Evolutionary conservation across 2,329 filamentous ascomycete genomes (phyloP).

Genomic region (Cylindrodendrum hubeiense): DNA sequence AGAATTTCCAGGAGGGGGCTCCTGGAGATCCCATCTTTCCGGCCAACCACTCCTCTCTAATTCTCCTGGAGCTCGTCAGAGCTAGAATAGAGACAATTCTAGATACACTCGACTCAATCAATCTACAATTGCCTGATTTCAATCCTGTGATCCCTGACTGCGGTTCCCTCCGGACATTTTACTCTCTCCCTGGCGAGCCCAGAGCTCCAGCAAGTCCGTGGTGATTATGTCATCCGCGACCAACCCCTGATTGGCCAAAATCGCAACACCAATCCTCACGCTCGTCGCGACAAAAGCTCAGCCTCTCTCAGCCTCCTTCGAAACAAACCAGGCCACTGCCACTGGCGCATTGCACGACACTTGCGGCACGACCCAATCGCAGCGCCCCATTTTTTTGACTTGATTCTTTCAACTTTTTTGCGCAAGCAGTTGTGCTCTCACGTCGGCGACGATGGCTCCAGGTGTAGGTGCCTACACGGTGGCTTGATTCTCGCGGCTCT

Average conservation of each 20-base stretch:
- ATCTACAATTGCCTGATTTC: not conserved
- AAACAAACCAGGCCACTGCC: constrained; percentile 25
- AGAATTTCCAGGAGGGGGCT: not conserved
- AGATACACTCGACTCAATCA: not conserved
- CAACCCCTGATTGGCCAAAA: constrained; percentile 38
- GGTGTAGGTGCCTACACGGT: constrained; percentile 48
- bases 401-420: constrained; percentile 5
- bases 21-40: not conserved
- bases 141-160: not conserved
- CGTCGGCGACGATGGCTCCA: constrained; percentile 53
- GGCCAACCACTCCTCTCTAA: not conserved
- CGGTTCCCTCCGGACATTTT: not conserved
- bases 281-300: constrained; percentile 40
- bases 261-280: constrained; percentile 21
- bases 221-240: constrained; percentile 42
- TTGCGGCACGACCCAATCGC: constrained; percentile 23
- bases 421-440: constrained; percentile 1
- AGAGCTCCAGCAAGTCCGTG: not conserved
- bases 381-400: not conserved
- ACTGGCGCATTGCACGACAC: constrained; percentile 24
- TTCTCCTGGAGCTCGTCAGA: not conserved
- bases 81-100: not conserved
- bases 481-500: constrained; percentile 13
- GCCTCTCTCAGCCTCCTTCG: constrained; percentile 38
- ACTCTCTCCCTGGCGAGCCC: not conserved